These are phyloP conservation scores for Rhodotorula sp. DNA, from an alignment of 1,284 basidiomycete species.

Conservation along the genomic window DNA sequence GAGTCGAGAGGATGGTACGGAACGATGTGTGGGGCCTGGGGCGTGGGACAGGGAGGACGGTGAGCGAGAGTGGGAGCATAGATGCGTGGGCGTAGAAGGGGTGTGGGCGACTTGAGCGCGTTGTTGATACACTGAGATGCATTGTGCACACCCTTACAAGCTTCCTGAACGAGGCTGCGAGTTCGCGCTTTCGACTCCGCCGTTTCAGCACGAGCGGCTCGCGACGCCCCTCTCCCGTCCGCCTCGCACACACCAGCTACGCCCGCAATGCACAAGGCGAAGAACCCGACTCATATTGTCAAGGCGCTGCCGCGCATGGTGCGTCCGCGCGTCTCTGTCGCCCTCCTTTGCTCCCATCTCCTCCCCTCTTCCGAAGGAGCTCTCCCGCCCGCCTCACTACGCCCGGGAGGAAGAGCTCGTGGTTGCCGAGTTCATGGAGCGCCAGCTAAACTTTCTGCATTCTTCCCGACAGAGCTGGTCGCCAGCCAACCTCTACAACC, in stretches of 20 bases:
- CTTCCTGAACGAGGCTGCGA: neutral
- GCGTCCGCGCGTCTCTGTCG: neutral
- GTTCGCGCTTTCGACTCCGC: neutral
- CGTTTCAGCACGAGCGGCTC: neutral
- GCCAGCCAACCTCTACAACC: conserved; percentile 73
- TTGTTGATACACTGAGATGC: neutral
- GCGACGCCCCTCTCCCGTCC: neutral
- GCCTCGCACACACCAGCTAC: neutral
- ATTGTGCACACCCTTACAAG: neutral
- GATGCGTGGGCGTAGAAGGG: conserved; percentile 39
- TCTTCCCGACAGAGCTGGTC: conserved; percentile 73
- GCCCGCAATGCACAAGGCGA: conserved; percentile 25
- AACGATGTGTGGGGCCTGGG: conserved; percentile 57
- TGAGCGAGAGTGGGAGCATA: conserved; percentile 40
- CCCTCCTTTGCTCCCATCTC: neutral
- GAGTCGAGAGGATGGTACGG: conserved; percentile 54
- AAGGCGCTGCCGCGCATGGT: conserved; percentile 42
- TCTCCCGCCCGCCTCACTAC: neutral
- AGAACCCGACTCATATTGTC: conserved; percentile 34
- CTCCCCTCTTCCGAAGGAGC: neutral
- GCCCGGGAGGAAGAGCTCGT: accelerated
- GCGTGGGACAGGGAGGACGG: conserved; percentile 57
- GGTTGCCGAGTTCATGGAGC: neutral
- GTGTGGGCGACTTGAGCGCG: no score
- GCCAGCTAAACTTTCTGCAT: neutral